Conservation (phyloP, 106 monocot species). For the Apostasia ramifera region DNA sequence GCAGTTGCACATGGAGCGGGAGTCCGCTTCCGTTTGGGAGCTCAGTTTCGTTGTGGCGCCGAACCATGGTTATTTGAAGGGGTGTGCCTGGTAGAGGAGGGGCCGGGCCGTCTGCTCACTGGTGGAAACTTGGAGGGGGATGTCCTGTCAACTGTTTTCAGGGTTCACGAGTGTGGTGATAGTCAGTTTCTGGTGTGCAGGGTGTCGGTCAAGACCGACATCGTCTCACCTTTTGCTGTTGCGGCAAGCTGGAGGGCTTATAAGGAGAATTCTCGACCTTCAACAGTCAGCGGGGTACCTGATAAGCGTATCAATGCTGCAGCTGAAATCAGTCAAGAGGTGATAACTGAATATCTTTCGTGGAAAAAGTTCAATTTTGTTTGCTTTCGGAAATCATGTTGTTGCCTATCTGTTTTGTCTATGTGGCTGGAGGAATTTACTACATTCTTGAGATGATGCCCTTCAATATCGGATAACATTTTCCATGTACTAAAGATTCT, state of each 20-base stretch:
- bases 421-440: too few relatives aligned
- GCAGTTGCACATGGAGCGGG: slow-evolving; percentile 66
- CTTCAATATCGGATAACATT: too few relatives aligned
- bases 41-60: slow-evolving; percentile 81
- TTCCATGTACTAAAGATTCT: too few relatives aligned
- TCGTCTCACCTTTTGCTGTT: slow-evolving; percentile 80
- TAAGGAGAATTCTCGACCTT: slow-evolving; percentile 65
- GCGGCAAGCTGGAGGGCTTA: slow-evolving; percentile 90
- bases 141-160: slow-evolving; percentile 42
- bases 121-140: slow-evolving; percentile 49
- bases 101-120: slow-evolving; percentile 45
- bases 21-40: slow-evolving; percentile 76
- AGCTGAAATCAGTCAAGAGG: slow-evolving; percentile 34
- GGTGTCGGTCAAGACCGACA: slow-evolving; percentile 46
- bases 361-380: too few relatives aligned
- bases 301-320: slow-evolving; percentile 53
- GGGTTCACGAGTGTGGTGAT: slow-evolving; percentile 4
- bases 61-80: slow-evolving; percentile 50
- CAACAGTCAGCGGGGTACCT: slow-evolving; percentile 70
- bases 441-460: too few relatives aligned
- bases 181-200: slow-evolving; percentile 37
- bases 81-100: slow-evolving; percentile 69
- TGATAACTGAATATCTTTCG: not conserved
- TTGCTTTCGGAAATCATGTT: too few relatives aligned
- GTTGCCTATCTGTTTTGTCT: too few relatives aligned